phyloP scores from a whole-genome alignment of 208 protist genomes.

The Balamuthia mandrillaris region DNA sequence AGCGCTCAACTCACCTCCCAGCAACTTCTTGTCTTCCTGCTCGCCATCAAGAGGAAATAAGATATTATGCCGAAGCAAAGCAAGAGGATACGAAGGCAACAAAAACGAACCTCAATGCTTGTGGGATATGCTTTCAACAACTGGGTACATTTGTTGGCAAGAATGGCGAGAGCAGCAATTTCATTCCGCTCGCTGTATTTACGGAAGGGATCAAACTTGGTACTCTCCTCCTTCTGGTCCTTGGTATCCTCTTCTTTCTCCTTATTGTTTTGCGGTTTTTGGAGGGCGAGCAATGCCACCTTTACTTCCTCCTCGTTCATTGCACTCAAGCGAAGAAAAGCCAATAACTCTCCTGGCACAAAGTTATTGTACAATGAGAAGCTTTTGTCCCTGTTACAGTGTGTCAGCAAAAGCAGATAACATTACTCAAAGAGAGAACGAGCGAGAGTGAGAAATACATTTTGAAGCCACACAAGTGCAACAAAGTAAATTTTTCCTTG shows the following conservation, averaged over 20 bases:
- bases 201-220: not conserved
- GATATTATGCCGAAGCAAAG: not conserved
- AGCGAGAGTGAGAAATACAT: not conserved
- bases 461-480: not conserved
- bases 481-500: not conserved
- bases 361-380: not conserved
- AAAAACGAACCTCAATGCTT: not conserved
- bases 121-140: not conserved
- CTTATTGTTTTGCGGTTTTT: not conserved
- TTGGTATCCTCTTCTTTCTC: not conserved
- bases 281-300: not conserved
- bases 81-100: not conserved
- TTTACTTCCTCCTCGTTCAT: not conserved
- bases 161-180: not conserved
- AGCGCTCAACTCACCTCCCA: not conserved
- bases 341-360: not conserved
- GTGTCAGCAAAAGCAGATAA: not conserved
- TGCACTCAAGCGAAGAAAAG: not conserved
- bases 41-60: not conserved
- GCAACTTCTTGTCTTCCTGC: not conserved
- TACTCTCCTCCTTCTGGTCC: not conserved
- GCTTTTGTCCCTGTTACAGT: not conserved
- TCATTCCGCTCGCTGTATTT: conserved; percentile 9
- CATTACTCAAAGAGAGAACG: not conserved
- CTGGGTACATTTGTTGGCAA: not conserved